Base-by-base conservation (phyloP, 352 stramenopile genomes). In the Phytopythium kandeliae region DNA sequence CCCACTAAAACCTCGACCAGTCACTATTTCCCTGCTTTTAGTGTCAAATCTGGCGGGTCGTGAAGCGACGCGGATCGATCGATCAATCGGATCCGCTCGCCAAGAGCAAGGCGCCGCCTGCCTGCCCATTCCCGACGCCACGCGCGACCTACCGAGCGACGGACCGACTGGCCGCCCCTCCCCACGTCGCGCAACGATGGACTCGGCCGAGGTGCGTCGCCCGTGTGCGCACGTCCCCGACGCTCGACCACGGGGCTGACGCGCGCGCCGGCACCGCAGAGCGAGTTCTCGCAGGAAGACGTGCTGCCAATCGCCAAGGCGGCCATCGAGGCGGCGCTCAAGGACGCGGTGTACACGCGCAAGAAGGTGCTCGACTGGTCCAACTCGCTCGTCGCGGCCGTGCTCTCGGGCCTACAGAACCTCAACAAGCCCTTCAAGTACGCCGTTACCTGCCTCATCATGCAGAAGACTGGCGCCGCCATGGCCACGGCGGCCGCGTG, bases 371-470 rank as follows among this genome's bases (percentile, higher is more conserved):
- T 90, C 46, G 81, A 92, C 63, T 92, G 81, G 81, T 86, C 76
- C 54, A 92, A 92, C 48, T 76, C 81, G 33, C 68, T 92, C 24
- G 81, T 92, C 37, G 81, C 81, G 2, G 62, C 72, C n/a, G 81
- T 92, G 33, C 73, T 92, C 50, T 86, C 74, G 24, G 81, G 78
- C 0, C 66, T 92, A 34, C 81, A 89, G 65, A 90, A 88, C 63
- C 74, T 92, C 65, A 92, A 89, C 67, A 92, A 92, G 45, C 81
- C 81, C 3, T 89, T 92, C 66, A 92, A 92, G 63, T 86, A 88
- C 57, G 68, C 70, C n/a, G 78, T 90, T 36, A 92, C 81, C 28
- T 92, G 81, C 55, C 61, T 92, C 41, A 87, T 92, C 60, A 88
- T 92, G 78, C 81, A 92, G 50, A 92, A 92, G 58, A 92, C 78